phyloP scores from a whole-genome alignment of 192 early-diverging fungal genomes.

The Funneliformis geosporum region DNA sequence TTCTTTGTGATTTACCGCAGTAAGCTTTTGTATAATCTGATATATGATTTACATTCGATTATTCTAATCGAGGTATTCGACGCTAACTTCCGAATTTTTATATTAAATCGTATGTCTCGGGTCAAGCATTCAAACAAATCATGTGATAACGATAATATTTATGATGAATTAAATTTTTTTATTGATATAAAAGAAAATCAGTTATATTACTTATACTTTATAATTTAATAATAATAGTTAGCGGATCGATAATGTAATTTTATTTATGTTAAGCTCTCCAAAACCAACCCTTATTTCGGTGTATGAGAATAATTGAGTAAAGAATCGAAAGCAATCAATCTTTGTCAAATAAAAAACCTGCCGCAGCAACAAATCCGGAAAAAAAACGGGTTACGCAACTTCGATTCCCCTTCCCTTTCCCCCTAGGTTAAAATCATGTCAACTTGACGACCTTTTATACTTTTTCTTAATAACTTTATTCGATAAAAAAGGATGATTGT shows the following conservation, averaged over 20 bases:
- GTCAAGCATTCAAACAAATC: too few relatives aligned
- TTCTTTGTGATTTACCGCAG: neutral
- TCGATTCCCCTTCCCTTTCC: too few relatives aligned
- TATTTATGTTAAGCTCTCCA: too few relatives aligned
- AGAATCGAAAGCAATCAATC: neutral
- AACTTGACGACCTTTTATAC: too few relatives aligned
- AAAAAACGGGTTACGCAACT: neutral
- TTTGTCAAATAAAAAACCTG: neutral
- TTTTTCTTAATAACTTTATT: neutral
- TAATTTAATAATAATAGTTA: too few relatives aligned
- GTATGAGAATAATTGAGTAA: neutral
- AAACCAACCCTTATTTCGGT: neutral
- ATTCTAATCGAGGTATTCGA: neutral
- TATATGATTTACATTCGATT: neutral
- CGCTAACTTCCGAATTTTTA: neutral
- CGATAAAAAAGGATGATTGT: too few relatives aligned
- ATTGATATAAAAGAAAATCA: too few relatives aligned
- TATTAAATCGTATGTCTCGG: neutral
- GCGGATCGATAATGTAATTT: neutral
- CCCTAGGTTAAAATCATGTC: too few relatives aligned
- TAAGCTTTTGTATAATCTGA: neutral
- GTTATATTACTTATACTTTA: too few relatives aligned
- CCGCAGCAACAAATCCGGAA: neutral
- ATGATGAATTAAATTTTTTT: too few relatives aligned
- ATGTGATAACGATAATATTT: too few relatives aligned